phyloP scores from a whole-genome alignment of 495 filamentous ascomycete genomes.

The Daldinia grandis region DNA sequence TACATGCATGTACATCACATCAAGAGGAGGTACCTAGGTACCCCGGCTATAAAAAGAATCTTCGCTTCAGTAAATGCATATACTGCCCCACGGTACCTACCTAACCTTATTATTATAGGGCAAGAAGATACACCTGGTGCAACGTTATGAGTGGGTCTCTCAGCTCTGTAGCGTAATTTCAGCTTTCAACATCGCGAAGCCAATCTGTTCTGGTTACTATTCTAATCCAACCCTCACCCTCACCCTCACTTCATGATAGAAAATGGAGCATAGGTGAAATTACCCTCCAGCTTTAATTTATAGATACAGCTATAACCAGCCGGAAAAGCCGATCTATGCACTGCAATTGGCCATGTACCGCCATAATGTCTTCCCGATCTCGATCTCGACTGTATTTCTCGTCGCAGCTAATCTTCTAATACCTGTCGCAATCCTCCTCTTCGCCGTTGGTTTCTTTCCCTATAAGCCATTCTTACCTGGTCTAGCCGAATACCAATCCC shows the following conservation, averaged over 20 bases:
- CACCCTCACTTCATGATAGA: slow-evolving; percentile 12
- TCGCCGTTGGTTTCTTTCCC: slow-evolving; percentile 94
- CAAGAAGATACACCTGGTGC: not conserved
- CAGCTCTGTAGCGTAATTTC: slow-evolving; percentile 3
- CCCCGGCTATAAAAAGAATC: no score
- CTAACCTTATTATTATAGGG: not conserved
- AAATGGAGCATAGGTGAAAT: slow-evolving; percentile 29
- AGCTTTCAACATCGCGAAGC: slow-evolving; percentile 10
- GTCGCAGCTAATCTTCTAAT: slow-evolving; percentile 78
- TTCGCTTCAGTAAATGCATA: not conserved
- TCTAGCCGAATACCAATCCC: slow-evolving; percentile 69
- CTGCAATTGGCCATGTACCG: slow-evolving; percentile 42
- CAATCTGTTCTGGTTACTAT: not conserved
- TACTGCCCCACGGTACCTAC: not conserved
- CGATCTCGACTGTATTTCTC: slow-evolving; percentile 55
- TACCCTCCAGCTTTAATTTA: not conserved
- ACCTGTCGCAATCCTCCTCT: slow-evolving; percentile 77
- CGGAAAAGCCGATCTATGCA: not conserved
- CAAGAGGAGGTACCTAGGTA: not conserved
- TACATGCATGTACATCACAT: not conserved
- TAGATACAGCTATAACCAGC: not conserved
- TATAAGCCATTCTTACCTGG: slow-evolving; percentile 94
- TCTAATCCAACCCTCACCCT: slow-evolving; percentile 7
- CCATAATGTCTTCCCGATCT: slow-evolving; percentile 47
- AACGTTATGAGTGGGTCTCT: not conserved